Conservation (phyloP, 306 rosid species). For the Cicer yamashitae region DNA sequence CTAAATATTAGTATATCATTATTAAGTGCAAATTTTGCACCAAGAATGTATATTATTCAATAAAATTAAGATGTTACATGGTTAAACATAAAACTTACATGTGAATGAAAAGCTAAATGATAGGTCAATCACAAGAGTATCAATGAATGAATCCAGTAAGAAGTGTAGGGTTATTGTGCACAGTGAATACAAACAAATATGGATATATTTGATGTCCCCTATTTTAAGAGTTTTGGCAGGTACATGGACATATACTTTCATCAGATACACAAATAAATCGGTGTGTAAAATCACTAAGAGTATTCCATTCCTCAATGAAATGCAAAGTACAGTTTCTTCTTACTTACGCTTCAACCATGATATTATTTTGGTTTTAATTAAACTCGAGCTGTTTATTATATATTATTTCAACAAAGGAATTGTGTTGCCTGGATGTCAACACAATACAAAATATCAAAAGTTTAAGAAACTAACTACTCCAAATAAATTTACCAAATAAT, state of each 20-base stretch:
- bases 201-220: constrained; percentile 63
- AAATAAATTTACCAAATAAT: too few relatives aligned
- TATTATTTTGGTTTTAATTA: neutral
- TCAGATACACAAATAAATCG: constrained; percentile 68
- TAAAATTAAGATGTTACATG: neutral
- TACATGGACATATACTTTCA: constrained; percentile 60
- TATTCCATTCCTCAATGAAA: constrained; percentile 56
- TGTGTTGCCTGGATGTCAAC: neutral
- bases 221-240: constrained; percentile 61
- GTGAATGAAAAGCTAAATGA: neutral
- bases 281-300: constrained; percentile 61
- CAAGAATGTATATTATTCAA: too few relatives aligned
- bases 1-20: too few relatives aligned
- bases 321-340: neutral
- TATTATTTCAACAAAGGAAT: neutral
- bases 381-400: too few relatives aligned
- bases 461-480: neutral
- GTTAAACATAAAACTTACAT: neutral
- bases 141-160: constrained; percentile 79
- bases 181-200: constrained; percentile 48
- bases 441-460: neutral
- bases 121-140: constrained; percentile 80
- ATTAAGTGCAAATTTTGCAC: too few relatives aligned
- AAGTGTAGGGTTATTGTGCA: constrained; percentile 70
- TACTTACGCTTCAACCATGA: neutral